phyloP scores from a whole-genome alignment of 2,329 filamentous ascomycete genomes.

The Geosmithia putterillii region DNA sequence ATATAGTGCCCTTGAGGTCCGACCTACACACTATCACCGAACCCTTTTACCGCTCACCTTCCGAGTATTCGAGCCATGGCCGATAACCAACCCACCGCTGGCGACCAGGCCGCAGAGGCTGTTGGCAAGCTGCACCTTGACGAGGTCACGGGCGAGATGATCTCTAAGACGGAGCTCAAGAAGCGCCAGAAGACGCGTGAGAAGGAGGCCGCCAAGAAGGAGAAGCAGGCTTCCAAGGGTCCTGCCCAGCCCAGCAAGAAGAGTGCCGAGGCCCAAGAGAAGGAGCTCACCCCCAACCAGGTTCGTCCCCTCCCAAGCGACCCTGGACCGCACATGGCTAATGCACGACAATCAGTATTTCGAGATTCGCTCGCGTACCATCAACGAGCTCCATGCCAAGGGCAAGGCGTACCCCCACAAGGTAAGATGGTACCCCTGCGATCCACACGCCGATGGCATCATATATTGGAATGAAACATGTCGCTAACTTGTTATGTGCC shows the following conservation, averaged over 20 bases:
- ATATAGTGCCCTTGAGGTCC: too few species aligned
- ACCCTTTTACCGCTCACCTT: neutral
- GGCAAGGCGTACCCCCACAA: constrained; percentile 67
- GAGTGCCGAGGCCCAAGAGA: constrained; percentile 50
- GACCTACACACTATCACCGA: neutral
- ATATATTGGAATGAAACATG: neutral
- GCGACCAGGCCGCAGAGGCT: constrained; percentile 37
- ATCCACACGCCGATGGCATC: neutral
- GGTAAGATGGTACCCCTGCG: constrained; percentile 14
- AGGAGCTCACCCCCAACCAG: constrained; percentile 45
- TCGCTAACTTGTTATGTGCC: constrained; percentile 2
- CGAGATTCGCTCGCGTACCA: constrained; percentile 78
- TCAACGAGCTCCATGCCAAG: constrained; percentile 35
- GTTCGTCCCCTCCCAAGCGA: constrained; percentile 6
- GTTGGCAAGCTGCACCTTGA: constrained; percentile 72
- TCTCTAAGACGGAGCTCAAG: constrained; percentile 86
- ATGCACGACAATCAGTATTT: constrained; percentile 48
- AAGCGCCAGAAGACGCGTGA: constrained; percentile 86
- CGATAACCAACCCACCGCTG: constrained; percentile 21
- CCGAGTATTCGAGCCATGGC: constrained; percentile 12
- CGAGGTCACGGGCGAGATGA: constrained; percentile 80
- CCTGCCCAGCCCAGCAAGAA: constrained; percentile 44
- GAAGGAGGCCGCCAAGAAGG: constrained; percentile 77
- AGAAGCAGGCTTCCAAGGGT: constrained; percentile 68
- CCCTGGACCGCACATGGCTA: neutral